Evolutionary conservation across 176 grass and related monocot genomes (phyloP), one percentile per base, ranked within the genome.

Genomic region (Guadua angustifolia): DNA sequence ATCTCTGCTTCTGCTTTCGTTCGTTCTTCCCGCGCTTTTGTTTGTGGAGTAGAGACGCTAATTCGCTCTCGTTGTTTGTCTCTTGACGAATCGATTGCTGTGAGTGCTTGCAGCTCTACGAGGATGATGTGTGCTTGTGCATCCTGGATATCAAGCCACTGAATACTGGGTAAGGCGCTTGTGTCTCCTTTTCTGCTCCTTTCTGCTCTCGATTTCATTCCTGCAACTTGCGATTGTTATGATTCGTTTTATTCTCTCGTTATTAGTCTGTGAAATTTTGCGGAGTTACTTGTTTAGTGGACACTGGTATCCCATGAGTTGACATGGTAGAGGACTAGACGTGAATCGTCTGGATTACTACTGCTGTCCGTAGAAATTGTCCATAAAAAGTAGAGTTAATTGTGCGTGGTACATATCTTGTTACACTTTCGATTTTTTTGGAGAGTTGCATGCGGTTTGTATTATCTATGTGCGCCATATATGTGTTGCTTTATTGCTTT

Each of bases 111-210:
- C 82, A 97, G 94, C 84, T 97, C 49, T 97, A 97, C 56, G 94
- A 97, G 90, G 94, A 97, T 82, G 91, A 97, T 53, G 79, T 86
- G 67, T 97, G 91, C 75, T 65, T 97, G 45, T 97, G 94, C 81
- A 96, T 97, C 73, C 89, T 97, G 89, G 94, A 97, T 72, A 86
- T 87, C 52, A 86, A 84, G 61, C 94, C 94, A 38, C 82, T 97
- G 39, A 84, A 55, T 81, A 42, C 51, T 55, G 94, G 94, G 94
- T 97, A 91, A 88, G 64, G 50, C 86, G 50, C 11, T 64, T 32
- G 56, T 24, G 21, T 59, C 47, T 53, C 42, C 9, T 73, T 66
- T 36, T 74, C 38, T n/a, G 2, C 7, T 56, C 35, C 56, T 24
- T 24, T 24, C 56, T 59, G 56, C 56, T n/a, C 56, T 83, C 53